These are phyloP conservation scores for Tinospora cordifolia DNA, from an alignment of 164 flowering plant species.

Conservation along the genomic window DNA sequence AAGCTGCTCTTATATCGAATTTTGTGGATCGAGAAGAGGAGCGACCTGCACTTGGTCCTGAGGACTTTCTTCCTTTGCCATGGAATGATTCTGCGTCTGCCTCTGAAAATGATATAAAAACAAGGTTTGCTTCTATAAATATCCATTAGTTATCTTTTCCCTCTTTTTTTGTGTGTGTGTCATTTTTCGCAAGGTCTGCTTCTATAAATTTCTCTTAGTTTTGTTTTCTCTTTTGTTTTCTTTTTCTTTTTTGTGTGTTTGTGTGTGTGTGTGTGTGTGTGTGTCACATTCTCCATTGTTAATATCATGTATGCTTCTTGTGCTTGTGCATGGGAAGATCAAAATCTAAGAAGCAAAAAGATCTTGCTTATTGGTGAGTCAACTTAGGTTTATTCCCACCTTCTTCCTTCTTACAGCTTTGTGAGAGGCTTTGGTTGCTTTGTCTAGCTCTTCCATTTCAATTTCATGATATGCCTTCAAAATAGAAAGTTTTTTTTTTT, in stretches of 20 bases:
- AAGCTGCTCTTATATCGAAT: slow-evolving; percentile 58
- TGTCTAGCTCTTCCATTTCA: neutral
- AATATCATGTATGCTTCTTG: neutral
- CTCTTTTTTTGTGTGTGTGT: too few relatives aligned
- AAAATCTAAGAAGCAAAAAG: slow-evolving; percentile 17
- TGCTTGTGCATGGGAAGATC: slow-evolving; percentile 10
- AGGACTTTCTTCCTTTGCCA: slow-evolving; percentile 45
- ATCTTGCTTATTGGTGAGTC: slow-evolving; percentile 16
- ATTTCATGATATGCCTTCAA: neutral
- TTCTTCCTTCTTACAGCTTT: neutral
- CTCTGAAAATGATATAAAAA: slow-evolving; percentile 25
- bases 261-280: too few relatives aligned
- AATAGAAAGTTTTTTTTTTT: neutral
- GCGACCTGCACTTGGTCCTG: slow-evolving; percentile 63
- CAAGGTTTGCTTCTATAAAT: slow-evolving; percentile 28
- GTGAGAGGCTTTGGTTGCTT: neutral
- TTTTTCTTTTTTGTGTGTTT: too few relatives aligned
- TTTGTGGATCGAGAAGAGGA: slow-evolving; percentile 80
- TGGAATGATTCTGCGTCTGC: slow-evolving; percentile 17
- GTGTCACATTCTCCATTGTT: neutral
- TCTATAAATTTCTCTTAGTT: too few relatives aligned
- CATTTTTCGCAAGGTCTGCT: too few relatives aligned
- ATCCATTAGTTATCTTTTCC: too few relatives aligned
- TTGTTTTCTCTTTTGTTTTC: too few relatives aligned
- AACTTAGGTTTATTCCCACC: neutral